These are phyloP conservation scores for Leccinum uliginosum DNA, from an alignment of 768 basidiomycete species.

Conservation along the genomic window DNA sequence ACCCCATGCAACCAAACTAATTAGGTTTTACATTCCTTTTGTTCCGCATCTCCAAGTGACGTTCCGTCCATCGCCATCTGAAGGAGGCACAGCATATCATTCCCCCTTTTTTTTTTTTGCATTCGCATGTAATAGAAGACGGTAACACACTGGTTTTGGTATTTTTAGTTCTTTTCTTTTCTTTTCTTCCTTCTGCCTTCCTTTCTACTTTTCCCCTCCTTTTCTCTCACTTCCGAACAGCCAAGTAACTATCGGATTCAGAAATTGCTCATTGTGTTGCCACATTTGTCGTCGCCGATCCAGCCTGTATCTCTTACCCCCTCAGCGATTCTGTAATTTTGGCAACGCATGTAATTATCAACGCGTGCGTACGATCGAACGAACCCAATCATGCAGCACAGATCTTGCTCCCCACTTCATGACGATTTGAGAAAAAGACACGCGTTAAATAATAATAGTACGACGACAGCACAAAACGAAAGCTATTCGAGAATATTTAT, in stretches of 20 bases:
- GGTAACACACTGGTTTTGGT: slow-evolving; percentile 28
- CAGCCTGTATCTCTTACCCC: slow-evolving; percentile 14
- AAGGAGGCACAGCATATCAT: slow-evolving; percentile 61
- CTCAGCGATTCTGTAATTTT: slow-evolving; percentile 4
- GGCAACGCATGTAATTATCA: slow-evolving; percentile 1
- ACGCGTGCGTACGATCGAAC: neutral
- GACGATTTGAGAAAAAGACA: neutral
- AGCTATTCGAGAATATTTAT: neutral
- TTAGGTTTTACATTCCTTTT: slow-evolving; percentile 16
- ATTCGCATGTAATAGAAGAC: slow-evolving; percentile 58
- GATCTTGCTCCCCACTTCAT: neutral
- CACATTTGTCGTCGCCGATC: slow-evolving; percentile 4
- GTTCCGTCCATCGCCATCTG: slow-evolving; percentile 50
- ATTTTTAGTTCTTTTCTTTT: slow-evolving; percentile 15
- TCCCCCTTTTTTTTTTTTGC: slow-evolving; percentile 32
- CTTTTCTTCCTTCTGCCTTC: neutral
- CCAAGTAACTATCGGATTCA: slow-evolving; percentile 12
- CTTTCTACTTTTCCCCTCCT: neutral
- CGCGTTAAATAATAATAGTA: neutral
- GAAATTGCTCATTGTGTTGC: slow-evolving; percentile 2
- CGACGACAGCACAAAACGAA: neutral
- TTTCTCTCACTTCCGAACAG: slow-evolving; percentile 2
- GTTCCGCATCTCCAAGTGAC: slow-evolving; percentile 13
- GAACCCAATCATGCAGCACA: neutral
- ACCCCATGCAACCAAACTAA: slow-evolving; percentile 49